These are phyloP conservation scores for Syzygium jambos DNA, from an alignment of 345 rosid genomes.

Conservation along the genomic window DNA sequence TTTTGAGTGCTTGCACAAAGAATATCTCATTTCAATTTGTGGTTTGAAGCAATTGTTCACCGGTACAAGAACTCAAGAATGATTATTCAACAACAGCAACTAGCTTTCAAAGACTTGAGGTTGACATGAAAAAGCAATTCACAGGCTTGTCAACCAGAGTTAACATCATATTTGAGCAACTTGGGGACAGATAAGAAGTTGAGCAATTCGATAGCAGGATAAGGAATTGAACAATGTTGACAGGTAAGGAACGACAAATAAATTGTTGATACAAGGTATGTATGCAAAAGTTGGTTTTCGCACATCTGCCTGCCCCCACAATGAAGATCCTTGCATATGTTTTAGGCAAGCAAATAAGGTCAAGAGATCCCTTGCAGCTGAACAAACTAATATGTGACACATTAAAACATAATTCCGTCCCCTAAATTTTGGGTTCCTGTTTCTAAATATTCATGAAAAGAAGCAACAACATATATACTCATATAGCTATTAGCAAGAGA, in stretches of 20 bases:
- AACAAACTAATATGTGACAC: neutral
- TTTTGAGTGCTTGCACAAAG: neutral
- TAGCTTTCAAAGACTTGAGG: neutral
- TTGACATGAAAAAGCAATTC: neutral
- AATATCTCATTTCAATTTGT: neutral
- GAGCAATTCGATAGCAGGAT: neutral
- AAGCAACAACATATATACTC: neutral
- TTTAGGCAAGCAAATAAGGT: neutral
- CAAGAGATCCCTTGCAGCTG: neutral
- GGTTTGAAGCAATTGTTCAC: neutral
- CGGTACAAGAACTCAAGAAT: neutral
- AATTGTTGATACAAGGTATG: neutral
- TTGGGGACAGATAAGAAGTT: neutral
- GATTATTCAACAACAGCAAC: neutral
- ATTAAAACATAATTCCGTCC: neutral
- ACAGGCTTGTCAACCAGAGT: neutral
- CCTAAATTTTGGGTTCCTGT: neutral
- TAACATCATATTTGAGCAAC: neutral
- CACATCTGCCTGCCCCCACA: neutral
- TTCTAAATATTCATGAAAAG: neutral
- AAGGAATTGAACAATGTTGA: neutral
- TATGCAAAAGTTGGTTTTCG: neutral
- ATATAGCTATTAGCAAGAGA: neutral
- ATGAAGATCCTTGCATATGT: neutral
- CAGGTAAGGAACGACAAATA: neutral